Conservation (phyloP, 2,329 filamentous ascomycete genomes). For the Penicillium sp. region DNA sequence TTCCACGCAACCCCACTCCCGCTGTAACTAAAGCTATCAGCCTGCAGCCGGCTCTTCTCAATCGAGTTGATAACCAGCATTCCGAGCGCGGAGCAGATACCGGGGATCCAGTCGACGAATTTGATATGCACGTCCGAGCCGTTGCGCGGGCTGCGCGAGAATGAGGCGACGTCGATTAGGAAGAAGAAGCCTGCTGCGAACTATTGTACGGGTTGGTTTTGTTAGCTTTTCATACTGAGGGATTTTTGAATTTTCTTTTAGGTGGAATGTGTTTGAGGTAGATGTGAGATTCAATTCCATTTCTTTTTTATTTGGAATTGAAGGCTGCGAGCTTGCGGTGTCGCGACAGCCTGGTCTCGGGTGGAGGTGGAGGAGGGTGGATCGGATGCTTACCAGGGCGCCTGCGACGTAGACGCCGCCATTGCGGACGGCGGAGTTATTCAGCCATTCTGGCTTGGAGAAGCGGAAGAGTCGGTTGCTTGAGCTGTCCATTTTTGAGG, state of each 20-base stretch:
- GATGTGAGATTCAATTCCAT: neutral
- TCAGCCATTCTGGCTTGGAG: slow-evolving; percentile 65
- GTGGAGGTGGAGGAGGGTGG: slow-evolving; percentile 6
- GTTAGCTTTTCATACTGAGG: neutral
- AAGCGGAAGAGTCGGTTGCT: slow-evolving; percentile 65
- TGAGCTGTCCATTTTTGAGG: slow-evolving; percentile 42
- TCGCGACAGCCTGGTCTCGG: neutral
- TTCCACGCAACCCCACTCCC: slow-evolving; percentile 70
- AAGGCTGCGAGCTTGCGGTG: neutral
- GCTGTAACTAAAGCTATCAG: slow-evolving; percentile 64
- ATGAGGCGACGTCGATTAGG: slow-evolving; percentile 65
- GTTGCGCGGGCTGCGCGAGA: slow-evolving; percentile 62
- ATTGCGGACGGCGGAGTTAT: slow-evolving; percentile 62
- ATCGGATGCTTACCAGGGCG: slow-evolving; percentile 56
- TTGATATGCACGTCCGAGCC: slow-evolving; percentile 63
- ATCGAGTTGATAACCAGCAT: slow-evolving; percentile 74
- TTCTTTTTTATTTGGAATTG: neutral
- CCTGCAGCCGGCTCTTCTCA: slow-evolving; percentile 64
- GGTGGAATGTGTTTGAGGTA: neutral
- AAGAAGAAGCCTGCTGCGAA: slow-evolving; percentile 70
- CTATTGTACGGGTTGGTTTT: slow-evolving; percentile 38
- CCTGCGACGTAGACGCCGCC: slow-evolving; percentile 66
- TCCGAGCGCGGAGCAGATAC: slow-evolving; percentile 67
- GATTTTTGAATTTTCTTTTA: neutral
- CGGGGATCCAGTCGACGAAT: slow-evolving; percentile 71